A percentile compares a stretch with the other conserved stretches of the same genome.
phyloP scores from a whole-genome alignment of 2,329 filamentous ascomycete genomes.

The Nemania sp. region DNA sequence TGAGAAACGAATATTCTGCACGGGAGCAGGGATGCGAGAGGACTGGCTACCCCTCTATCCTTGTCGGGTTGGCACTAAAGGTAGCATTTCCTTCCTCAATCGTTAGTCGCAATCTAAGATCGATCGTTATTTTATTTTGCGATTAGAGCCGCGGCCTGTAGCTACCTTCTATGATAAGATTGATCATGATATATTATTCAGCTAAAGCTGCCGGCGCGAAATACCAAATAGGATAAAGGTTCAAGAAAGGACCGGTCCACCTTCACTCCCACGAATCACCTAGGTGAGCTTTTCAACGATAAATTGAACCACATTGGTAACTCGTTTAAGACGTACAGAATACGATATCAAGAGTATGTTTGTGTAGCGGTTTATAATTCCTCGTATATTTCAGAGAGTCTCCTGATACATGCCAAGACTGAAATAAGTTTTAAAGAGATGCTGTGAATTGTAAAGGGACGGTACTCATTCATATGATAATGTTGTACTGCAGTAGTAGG shows the following conservation, averaged over 20 bases:
- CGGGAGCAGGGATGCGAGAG: constrained; percentile 21
- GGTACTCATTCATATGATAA: neutral
- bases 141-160: neutral
- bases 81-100: constrained; percentile 3
- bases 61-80: neutral
- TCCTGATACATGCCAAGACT: neutral
- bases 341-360: neutral
- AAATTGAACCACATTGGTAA: neutral
- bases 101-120: neutral
- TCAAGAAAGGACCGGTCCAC: neutral
- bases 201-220: neutral
- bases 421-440: neutral
- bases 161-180: neutral
- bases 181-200: neutral
- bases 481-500: neutral
- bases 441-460: neutral
- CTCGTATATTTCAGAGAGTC: neutral
- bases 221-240: neutral
- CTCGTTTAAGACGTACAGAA: neutral
- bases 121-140: neutral
- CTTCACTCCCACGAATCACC: neutral
- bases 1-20: constrained; percentile 25
- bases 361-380: too few species aligned
- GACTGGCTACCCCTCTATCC: constrained; percentile 13
- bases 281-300: neutral